Evolutionary conservation across 495 filamentous ascomycete genomes (phyloP).

Genomic region (Cryomyces minteri): DNA sequence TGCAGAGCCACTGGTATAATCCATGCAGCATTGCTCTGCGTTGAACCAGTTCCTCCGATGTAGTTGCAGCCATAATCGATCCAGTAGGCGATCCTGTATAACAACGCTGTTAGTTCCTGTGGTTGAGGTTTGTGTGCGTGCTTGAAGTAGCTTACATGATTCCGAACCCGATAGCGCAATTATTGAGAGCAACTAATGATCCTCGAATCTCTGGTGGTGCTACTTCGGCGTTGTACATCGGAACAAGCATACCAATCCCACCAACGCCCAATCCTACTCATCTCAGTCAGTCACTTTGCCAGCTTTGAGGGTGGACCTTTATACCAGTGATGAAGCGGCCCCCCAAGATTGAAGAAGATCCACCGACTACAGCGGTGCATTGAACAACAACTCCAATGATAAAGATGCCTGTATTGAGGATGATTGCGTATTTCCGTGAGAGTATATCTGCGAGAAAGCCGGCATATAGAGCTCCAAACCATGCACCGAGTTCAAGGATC

Average conservation of each 20-base stretch:
- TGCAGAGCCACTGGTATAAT: slow-evolving; percentile 20
- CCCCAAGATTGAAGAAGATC: slow-evolving; percentile 42
- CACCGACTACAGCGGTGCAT: slow-evolving; percentile 34
- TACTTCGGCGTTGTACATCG: slow-evolving; percentile 55
- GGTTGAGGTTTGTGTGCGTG: too few relatives aligned
- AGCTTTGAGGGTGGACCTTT: neutral
- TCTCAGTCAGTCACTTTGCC: neutral
- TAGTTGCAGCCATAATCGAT: slow-evolving; percentile 54
- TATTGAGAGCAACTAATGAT: slow-evolving; percentile 58
- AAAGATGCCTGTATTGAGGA: slow-evolving; percentile 56
- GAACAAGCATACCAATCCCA: slow-evolving; percentile 44
- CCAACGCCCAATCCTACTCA: slow-evolving; percentile 46
- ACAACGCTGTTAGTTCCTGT: too few relatives aligned
- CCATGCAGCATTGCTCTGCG: slow-evolving; percentile 40
- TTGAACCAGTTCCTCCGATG: slow-evolving; percentile 47
- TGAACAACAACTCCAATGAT: slow-evolving; percentile 63
- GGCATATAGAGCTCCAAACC: slow-evolving; percentile 58
- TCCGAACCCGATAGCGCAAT: slow-evolving; percentile 65
- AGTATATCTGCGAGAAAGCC: slow-evolving; percentile 59
- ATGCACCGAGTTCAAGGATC: slow-evolving; percentile 68
- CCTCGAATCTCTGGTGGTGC: slow-evolving; percentile 46
- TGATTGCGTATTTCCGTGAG: slow-evolving; percentile 55
- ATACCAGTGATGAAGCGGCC: slow-evolving; percentile 55
- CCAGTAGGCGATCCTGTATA: slow-evolving; percentile 71
- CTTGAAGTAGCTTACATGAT: too few relatives aligned